Evolutionary conservation across 2,329 filamentous ascomycete genomes (phyloP).

Genomic region (Drechslerella coelobrocha): DNA sequence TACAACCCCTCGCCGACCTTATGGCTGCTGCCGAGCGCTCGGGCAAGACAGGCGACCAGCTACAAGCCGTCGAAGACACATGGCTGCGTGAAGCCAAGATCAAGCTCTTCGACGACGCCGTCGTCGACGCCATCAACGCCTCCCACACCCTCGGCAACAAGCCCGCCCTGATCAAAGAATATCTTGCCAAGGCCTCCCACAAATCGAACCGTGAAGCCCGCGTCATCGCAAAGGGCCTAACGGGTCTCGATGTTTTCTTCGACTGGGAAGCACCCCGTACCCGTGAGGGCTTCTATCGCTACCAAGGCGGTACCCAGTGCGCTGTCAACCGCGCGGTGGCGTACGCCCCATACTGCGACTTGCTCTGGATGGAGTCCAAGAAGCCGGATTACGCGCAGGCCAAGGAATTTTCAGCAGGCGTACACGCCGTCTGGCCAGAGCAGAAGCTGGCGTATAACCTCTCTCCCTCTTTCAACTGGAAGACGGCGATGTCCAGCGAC

Average conservation of each 20-base stretch:
- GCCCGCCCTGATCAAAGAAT: conserved; percentile 70
- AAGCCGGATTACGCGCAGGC: conserved; percentile 90
- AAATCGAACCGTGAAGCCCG: conserved; percentile 86
- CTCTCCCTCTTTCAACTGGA: conserved; percentile 99
- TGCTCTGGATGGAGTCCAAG: conserved; percentile 99
- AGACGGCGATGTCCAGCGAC: conserved; percentile 75
- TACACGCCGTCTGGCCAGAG: conserved; percentile 93
- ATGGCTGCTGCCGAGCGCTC: conserved; percentile 84
- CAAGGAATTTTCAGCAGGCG: conserved; percentile 88
- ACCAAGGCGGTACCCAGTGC: conserved; percentile 88
- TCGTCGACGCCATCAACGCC: conserved; percentile 78
- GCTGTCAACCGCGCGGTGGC: conserved; percentile 88
- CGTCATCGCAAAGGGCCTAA: conserved; percentile 76
- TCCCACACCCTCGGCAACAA: conserved; percentile 71
- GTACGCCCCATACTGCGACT: conserved; percentile 90
- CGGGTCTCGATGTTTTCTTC: conserved; percentile 83
- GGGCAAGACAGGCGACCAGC: conserved; percentile 78
- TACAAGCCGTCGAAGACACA: conserved; percentile 89
- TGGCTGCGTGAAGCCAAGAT: conserved; percentile 82
- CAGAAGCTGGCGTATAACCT: conserved; percentile 99
- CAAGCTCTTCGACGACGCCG: conserved; percentile 89
- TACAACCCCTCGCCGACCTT: conserved; percentile 85
- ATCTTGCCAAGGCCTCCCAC: conserved; percentile 72
- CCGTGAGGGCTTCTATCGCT: conserved; percentile 91
- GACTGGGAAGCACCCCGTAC: conserved; percentile 95